phyloP scores from a whole-genome alignment of 2,329 filamentous ascomycete species.

The Aureobasidium sp. region DNA sequence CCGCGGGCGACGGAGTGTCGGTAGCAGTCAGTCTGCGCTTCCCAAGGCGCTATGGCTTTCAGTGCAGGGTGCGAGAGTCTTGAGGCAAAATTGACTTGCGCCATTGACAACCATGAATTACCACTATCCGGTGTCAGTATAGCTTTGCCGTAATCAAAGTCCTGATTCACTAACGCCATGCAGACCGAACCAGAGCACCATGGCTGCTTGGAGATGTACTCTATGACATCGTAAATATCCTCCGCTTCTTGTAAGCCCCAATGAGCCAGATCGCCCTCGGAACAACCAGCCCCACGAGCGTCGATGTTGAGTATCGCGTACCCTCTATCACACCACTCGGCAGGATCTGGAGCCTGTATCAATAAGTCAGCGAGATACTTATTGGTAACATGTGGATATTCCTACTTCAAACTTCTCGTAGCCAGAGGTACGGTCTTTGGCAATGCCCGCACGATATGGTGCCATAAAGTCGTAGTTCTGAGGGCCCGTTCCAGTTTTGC shows the following conservation, averaged over 20 bases:
- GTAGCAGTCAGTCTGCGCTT: not conserved
- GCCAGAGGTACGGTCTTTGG: not conserved
- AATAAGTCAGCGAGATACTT: too few relatives aligned
- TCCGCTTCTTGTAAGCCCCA: too few relatives aligned
- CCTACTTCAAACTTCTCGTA: not conserved
- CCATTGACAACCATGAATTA: not conserved
- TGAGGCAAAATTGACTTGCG: not conserved
- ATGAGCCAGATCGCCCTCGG: too few relatives aligned
- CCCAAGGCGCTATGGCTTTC: not conserved
- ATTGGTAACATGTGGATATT: too few relatives aligned
- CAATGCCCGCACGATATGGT: not conserved
- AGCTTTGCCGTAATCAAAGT: too few relatives aligned
- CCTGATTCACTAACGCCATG: too few relatives aligned
- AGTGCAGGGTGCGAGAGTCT: not conserved
- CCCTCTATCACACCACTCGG: too few relatives aligned
- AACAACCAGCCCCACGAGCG: too few relatives aligned
- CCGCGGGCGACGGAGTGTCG: not conserved
- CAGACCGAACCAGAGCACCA: too few relatives aligned
- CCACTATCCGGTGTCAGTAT: not conserved
- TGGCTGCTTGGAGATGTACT: too few relatives aligned
- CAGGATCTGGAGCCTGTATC: not conserved
- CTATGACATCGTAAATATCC: too few relatives aligned
- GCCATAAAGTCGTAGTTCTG: not conserved
- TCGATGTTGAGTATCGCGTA: too few relatives aligned
- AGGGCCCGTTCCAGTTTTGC: conserved; percentile 27